Conservation (phyloP, 257 asterid genomes). For the Solanum paucissectum region DNA sequence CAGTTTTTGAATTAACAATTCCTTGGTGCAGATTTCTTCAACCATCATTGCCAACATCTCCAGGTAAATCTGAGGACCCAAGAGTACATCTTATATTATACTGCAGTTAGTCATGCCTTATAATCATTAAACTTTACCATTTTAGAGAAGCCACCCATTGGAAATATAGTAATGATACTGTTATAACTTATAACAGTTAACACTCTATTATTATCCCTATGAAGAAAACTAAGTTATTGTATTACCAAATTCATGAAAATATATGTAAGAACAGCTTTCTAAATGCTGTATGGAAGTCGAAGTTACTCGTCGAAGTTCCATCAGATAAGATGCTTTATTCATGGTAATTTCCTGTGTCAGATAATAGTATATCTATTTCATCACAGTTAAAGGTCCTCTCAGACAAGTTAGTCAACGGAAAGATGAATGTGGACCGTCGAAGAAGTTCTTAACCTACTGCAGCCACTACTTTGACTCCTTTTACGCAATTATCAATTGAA, state of each 20-base stretch:
- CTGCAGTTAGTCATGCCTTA: background rate
- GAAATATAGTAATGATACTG: background rate
- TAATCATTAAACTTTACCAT: background rate
- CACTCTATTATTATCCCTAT: background rate
- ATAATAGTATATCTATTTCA: background rate
- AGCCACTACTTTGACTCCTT: background rate
- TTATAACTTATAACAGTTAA: background rate
- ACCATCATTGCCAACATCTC: background rate
- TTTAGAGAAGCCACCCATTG: background rate
- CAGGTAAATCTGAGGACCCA: background rate
- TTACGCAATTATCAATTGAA: background rate
- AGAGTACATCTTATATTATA: background rate
- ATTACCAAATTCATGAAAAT: background rate
- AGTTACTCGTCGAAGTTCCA: background rate
- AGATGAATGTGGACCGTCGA: background rate
- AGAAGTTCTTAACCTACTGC: background rate
- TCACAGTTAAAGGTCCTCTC: background rate
- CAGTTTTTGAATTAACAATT: background rate
- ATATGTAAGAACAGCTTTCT: background rate
- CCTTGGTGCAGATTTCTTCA: background rate
- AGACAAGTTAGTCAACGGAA: background rate
- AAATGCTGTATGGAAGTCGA: background rate
- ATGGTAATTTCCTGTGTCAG: background rate
- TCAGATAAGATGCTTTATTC: background rate
- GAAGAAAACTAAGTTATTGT: background rate